A percentile compares a stretch with the other conserved stretches of the same genome.
Evolutionary conservation across 805 yeast genomes (phyloP).

Genomic region (Zygoascus ofunaensis): DNA sequence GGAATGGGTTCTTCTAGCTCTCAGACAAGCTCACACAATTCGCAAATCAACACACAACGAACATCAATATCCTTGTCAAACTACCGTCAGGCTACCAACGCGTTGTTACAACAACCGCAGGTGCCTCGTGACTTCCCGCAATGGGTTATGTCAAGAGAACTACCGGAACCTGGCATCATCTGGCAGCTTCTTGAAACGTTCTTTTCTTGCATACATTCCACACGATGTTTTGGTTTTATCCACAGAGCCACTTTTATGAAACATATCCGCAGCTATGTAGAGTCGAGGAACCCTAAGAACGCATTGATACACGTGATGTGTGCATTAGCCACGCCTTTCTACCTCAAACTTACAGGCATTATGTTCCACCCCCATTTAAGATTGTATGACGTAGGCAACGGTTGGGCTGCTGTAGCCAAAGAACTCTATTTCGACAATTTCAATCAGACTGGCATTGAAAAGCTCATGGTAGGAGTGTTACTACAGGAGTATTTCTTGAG

Average conservation of each 20-base stretch:
- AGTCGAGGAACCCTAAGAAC: background rate
- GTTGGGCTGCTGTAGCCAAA: conserved; percentile 13
- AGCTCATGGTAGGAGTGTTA: conserved; percentile 7
- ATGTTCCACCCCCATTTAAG: background rate
- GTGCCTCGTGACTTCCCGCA: too few relatives aligned
- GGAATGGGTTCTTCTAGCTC: too few relatives aligned
- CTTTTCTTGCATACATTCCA: conserved; percentile 10
- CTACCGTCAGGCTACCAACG: background rate
- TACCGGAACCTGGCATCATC: conserved; percentile 5
- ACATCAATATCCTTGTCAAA: too few relatives aligned
- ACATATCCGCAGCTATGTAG: background rate
- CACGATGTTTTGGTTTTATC: conserved; percentile 13
- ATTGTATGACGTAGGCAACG: conserved; percentile 8
- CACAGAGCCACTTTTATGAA: conserved; percentile 11
- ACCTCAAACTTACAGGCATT: conserved; percentile 1
- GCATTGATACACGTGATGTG: conserved; percentile 10
- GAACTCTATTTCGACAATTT: conserved; percentile 4
- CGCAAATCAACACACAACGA: too few relatives aligned
- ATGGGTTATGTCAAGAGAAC: conserved; percentile 3
- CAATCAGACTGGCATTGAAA: conserved; percentile 7
- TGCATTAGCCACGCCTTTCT: conserved; percentile 14
- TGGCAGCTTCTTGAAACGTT: conserved; percentile 8
- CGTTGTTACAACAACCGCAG: too few relatives aligned
- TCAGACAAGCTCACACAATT: too few relatives aligned
- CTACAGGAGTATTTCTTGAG: conserved; percentile 10